phyloP scores from a whole-genome alignment of 148 eudicot genomes.

The Mesembryanthemum crystallinum region DNA sequence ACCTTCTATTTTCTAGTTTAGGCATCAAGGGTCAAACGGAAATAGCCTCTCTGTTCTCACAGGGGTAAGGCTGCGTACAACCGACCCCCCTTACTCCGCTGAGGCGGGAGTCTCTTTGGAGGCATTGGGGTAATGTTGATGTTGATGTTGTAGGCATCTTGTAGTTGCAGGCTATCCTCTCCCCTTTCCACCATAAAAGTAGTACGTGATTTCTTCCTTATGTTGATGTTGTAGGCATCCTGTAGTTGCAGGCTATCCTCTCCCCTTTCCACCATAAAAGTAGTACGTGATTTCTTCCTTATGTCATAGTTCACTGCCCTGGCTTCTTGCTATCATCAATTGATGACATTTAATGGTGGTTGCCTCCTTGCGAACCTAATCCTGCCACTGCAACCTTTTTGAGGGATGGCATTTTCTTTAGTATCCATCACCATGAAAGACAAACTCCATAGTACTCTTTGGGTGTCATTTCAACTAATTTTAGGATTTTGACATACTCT shows the following conservation, averaged over 20 bases:
- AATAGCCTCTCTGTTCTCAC: too few relatives aligned
- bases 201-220: too few relatives aligned
- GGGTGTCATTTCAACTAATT: neutral
- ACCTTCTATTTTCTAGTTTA: neutral
- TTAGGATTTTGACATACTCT: neutral
- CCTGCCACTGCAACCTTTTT: neutral
- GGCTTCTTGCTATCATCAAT: neutral
- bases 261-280: neutral
- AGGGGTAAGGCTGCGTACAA: too few relatives aligned
- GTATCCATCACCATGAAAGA: neutral
- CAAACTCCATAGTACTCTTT: neutral
- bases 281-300: too few relatives aligned
- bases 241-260: neutral
- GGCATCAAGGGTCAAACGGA: too few relatives aligned
- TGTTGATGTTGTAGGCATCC: too few relatives aligned
- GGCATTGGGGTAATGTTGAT: too few relatives aligned
- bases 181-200: neutral
- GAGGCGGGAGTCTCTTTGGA: too few relatives aligned
- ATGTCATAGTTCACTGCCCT: neutral
- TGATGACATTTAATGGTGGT: neutral
- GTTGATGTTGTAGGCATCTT: too few relatives aligned
- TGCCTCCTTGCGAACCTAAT: neutral
- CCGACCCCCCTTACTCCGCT: too few relatives aligned
- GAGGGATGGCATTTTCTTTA: neutral
- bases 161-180: neutral